Base-by-base conservation (phyloP, 2,329 filamentous ascomycete genomes). In the Cytospora mali region DNA sequence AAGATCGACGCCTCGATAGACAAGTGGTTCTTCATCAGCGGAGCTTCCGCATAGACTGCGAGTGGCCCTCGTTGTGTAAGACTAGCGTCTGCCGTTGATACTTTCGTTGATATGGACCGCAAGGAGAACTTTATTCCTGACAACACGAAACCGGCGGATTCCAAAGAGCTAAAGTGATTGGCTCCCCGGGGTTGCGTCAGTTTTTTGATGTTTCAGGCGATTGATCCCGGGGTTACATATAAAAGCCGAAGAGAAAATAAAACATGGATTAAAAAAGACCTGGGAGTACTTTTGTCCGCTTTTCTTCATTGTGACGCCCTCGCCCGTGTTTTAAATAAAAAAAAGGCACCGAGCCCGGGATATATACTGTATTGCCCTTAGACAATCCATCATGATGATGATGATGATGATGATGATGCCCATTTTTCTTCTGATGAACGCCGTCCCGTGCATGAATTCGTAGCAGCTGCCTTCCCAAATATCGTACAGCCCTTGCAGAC, bases 21-120 rank as follows among this genome's bases (percentile, higher is more conserved):
- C 88, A 99, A 99, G 88, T 99, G 95, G 95, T 99, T 99, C 90
- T 99, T 98, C 88, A 99, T 99, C 81, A 97, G 93, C 78, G 95
- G 95, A 79, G 95, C 95, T 75, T 92, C 93, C 71, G 84, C 89
- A 72, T 94, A 91, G 55, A 56, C 48, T 56, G 59, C 33, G 21
- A 14, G 25, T 63, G 31, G 65, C 67, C 70, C 42, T 46, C 42
- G 42, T 23, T 23, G 42, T 46, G 42, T 46, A n/a, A 46, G n/a
- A 46, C 42, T 23, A 46, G 42, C 42, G 42, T 46, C 42, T 46
- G 4, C n/a, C 42, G 23, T 46, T 46, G 42, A 71, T 28, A 18
- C 18, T 11, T 29, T n/a, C 14, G 31, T 27, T 23, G 50, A 39
- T 13, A 39, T 27, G 58, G n/a, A 14, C 27, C 39, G 27, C 31